Evolutionary conservation across 805 yeast species (phyloP).

Genomic region (Candida andamanensis): DNA sequence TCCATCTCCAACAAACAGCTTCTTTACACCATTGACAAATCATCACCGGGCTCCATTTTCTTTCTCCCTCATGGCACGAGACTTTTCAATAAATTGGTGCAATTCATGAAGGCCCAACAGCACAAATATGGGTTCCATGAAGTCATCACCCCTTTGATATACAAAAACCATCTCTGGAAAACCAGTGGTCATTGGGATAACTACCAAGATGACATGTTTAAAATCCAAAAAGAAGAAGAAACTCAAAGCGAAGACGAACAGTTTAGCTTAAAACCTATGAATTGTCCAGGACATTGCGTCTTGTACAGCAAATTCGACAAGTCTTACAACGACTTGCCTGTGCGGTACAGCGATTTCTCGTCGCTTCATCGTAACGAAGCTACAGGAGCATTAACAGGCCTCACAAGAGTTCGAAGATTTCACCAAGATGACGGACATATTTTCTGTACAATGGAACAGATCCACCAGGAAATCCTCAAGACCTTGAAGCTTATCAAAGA

Average conservation of each 20-base stretch:
- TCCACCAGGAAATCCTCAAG: constrained; percentile 63
- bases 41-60: constrained; percentile 89
- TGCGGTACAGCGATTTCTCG: constrained; percentile 82
- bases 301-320: constrained; percentile 71
- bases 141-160: constrained; percentile 88
- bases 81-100: constrained; percentile 70
- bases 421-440: constrained; percentile 99
- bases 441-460: constrained; percentile 78
- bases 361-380: constrained; percentile 93
- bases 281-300: constrained; percentile 93
- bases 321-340: constrained; percentile 81
- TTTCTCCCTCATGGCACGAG: constrained; percentile 91
- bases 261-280: constrained; percentile 91
- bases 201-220: constrained; percentile 91
- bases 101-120: constrained; percentile 84
- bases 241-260: constrained; percentile 4
- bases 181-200: constrained; percentile 95
- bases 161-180: constrained; percentile 80
- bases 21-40: constrained; percentile 70
- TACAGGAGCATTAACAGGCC: constrained; percentile 87
- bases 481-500: constrained; percentile 71
- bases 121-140: constrained; percentile 79
- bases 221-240: constrained; percentile 41
- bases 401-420: constrained; percentile 89
- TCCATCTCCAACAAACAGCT: constrained; percentile 62